These are phyloP conservation scores for Yamadazyma siamensis DNA, from an alignment of 1,139 yeast species.

Conservation along the genomic window DNA sequence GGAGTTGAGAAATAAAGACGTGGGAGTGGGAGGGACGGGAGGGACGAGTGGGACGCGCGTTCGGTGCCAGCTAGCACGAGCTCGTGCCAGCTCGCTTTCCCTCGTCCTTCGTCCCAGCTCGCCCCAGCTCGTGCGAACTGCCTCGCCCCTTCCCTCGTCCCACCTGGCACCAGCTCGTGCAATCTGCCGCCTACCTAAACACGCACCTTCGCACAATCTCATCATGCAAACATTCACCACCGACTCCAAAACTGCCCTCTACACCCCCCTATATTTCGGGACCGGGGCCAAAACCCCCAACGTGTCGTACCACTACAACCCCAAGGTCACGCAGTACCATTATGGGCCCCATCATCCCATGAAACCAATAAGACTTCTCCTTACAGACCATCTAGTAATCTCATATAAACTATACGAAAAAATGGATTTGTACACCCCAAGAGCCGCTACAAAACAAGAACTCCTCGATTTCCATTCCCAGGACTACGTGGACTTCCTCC, in stretches of 20 bases:
- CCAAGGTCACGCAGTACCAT: slow-evolving; percentile 77
- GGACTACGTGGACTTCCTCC: slow-evolving; percentile 80
- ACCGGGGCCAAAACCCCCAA: slow-evolving; percentile 31
- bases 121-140: neutral
- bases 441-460: slow-evolving; percentile 79
- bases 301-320: slow-evolving; percentile 88
- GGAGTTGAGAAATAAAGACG: neutral
- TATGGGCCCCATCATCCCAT: slow-evolving; percentile 94
- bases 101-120: too few species aligned
- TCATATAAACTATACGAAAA: slow-evolving; percentile 82
- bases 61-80: too few species aligned
- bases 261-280: slow-evolving; percentile 59
- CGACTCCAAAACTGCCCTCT: slow-evolving; percentile 56
- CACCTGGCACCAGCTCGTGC: neutral
- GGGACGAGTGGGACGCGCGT: too few species aligned
- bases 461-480: slow-evolving; percentile 78
- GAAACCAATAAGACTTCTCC: slow-evolving; percentile 95
- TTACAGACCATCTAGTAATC: slow-evolving; percentile 87
- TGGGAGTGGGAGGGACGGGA: too few species aligned
- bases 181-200: too few species aligned
- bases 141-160: neutral
- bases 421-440: slow-evolving; percentile 86
- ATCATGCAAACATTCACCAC: slow-evolving; percentile 30
- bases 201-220: too few species aligned
- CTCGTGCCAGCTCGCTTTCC: too few species aligned